These are phyloP conservation scores for Carallia pectinifolia DNA, from an alignment of 345 rosid species.

Conservation along the genomic window DNA sequence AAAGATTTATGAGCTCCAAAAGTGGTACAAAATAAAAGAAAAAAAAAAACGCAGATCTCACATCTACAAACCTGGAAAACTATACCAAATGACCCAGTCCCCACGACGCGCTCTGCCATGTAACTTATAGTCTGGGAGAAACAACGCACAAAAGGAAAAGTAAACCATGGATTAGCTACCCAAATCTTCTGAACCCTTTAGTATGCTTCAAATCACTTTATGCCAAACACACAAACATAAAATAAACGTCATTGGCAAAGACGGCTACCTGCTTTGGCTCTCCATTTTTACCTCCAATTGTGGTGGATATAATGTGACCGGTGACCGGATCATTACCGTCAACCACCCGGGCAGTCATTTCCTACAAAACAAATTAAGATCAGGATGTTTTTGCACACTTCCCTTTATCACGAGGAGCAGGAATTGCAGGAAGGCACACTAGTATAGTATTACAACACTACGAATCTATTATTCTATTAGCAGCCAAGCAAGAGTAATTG, in stretches of 20 bases:
- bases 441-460: neutral
- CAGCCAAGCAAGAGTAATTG: neutral
- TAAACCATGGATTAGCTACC: neutral
- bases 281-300: constrained; percentile 87
- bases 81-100: constrained; percentile 80
- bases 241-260: neutral
- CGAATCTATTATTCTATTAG: neutral
- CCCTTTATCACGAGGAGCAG: neutral
- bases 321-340: constrained; percentile 76
- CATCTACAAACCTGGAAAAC: constrained; percentile 60
- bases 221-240: no score
- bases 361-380: constrained; percentile 42
- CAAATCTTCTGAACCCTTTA: no score
- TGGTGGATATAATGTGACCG: constrained; percentile 80
- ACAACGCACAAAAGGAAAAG: neutral
- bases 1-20: constrained; percentile 3
- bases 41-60: neutral
- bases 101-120: constrained; percentile 90
- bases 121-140: constrained; percentile 71
- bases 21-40: neutral
- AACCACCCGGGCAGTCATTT: constrained; percentile 62
- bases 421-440: neutral
- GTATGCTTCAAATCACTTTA: neutral
- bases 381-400: neutral
- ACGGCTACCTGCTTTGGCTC: constrained; percentile 70